phyloP scores from a whole-genome alignment of 1,139 yeast species.

The Suhomyces terraborum region DNA sequence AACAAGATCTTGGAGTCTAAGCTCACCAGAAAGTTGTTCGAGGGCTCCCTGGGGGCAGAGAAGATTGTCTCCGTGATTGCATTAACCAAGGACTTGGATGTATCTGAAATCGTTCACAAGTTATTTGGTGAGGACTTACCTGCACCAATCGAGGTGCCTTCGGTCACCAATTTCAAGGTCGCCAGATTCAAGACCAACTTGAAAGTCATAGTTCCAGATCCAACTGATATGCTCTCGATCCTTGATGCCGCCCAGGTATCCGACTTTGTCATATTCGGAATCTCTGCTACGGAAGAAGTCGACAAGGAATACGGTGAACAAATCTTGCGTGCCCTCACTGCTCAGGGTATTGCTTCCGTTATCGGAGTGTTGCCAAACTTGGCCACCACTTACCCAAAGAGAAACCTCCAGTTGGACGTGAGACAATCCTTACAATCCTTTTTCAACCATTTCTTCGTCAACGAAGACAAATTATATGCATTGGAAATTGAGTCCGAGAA shows the following conservation, averaged over 20 bases:
- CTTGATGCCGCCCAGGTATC: slow-evolving; percentile 88
- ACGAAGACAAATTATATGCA: slow-evolving; percentile 73
- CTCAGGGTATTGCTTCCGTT: slow-evolving; percentile 89
- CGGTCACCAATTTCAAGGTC: slow-evolving; percentile 52
- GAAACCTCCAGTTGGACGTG: slow-evolving; percentile 75
- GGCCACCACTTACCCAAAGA: slow-evolving; percentile 64
- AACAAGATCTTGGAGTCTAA: slow-evolving; percentile 62
- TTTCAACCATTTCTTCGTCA: slow-evolving; percentile 89
- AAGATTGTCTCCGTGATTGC: slow-evolving; percentile 81
- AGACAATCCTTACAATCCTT: slow-evolving; percentile 80
- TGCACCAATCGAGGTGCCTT: slow-evolving; percentile 34
- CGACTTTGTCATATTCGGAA: slow-evolving; percentile 83
- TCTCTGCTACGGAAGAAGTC: slow-evolving; percentile 84
- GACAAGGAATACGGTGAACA: slow-evolving; percentile 82
- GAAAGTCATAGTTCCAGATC: slow-evolving; percentile 75
- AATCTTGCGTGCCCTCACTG: slow-evolving; percentile 79
- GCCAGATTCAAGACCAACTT: slow-evolving; percentile 73
- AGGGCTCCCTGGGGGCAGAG: slow-evolving; percentile 78
- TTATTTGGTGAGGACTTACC: slow-evolving; percentile 41
- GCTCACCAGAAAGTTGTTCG: slow-evolving; percentile 65
- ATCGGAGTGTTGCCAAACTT: slow-evolving; percentile 82
- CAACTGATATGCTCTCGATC: slow-evolving; percentile 62
- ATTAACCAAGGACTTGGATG: slow-evolving; percentile 69
- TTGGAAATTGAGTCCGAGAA: slow-evolving; percentile 71
- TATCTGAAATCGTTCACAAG: slow-evolving; percentile 56